phyloP scores from a whole-genome alignment of 2,329 filamentous ascomycete genomes.

The Pseudogymnoascus destructans region DNA sequence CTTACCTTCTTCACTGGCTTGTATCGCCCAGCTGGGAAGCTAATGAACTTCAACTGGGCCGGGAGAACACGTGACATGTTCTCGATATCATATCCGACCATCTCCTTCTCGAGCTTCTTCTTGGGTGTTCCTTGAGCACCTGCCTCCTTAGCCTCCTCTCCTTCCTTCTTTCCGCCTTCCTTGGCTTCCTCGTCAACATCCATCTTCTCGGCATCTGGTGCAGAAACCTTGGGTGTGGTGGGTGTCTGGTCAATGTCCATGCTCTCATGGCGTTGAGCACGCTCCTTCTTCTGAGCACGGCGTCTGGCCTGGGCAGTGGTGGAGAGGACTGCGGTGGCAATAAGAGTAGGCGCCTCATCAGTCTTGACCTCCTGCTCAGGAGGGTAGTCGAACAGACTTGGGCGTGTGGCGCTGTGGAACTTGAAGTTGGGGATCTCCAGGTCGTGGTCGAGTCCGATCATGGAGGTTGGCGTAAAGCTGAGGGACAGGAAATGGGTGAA shows the following conservation, averaged over 20 bases:
- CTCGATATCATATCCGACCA: slow-evolving; percentile 75
- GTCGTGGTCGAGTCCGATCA: slow-evolving; percentile 89
- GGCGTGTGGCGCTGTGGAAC: slow-evolving; percentile 87
- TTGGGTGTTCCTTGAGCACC: slow-evolving; percentile 49
- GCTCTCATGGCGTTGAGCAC: slow-evolving; percentile 75
- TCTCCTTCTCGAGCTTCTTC: slow-evolving; percentile 92
- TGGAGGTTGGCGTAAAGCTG: slow-evolving; percentile 90
- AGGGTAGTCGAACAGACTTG: slow-evolving; percentile 94
- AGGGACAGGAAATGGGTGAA: slow-evolving; percentile 94
- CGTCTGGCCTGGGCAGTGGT: slow-evolving; percentile 96
- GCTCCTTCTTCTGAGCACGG: slow-evolving; percentile 86
- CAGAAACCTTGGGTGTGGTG: slow-evolving; percentile 50
- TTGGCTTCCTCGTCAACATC: slow-evolving; percentile 56
- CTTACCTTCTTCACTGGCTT: slow-evolving; percentile 82
- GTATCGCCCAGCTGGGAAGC: slow-evolving; percentile 80
- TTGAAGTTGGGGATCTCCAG: slow-evolving; percentile 89
- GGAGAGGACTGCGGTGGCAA: slow-evolving; percentile 89
- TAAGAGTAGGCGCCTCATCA: slow-evolving; percentile 83
- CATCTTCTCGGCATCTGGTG: slow-evolving; percentile 65
- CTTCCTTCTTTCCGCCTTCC: slow-evolving; percentile 32
- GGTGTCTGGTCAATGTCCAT: slow-evolving; percentile 86
- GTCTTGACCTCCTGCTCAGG: slow-evolving; percentile 92
- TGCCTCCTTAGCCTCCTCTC: slow-evolving; percentile 48
- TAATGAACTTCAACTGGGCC: slow-evolving; percentile 88
- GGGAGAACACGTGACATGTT: slow-evolving; percentile 96